Conservation (phyloP, 495 filamentous ascomycete genomes). For the Penicillium flavigenum region DNA sequence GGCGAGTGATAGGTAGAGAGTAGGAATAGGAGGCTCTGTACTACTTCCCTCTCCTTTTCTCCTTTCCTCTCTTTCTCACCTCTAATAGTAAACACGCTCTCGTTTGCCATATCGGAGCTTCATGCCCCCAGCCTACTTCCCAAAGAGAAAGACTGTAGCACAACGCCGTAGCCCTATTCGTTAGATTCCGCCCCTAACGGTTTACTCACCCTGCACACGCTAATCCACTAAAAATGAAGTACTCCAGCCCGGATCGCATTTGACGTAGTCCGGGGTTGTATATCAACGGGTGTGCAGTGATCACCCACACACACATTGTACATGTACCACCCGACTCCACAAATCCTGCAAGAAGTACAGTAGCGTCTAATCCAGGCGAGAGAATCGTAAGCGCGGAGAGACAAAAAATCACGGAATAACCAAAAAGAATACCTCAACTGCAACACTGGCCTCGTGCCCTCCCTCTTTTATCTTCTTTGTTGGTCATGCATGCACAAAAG, state of each 20-base stretch:
- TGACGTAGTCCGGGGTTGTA: slow-evolving; percentile 26
- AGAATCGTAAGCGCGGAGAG: neutral
- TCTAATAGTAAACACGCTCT: neutral
- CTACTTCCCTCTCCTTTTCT: neutral
- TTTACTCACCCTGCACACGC: neutral
- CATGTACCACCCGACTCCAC: slow-evolving; percentile 13
- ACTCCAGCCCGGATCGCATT: neutral
- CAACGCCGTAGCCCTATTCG: neutral
- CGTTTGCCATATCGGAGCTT: neutral
- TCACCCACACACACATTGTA: slow-evolving; percentile 22
- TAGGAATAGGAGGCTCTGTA: neutral
- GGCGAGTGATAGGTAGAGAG: neutral
- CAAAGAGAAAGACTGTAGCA: neutral
- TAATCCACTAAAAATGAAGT: neutral
- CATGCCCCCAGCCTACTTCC: neutral
- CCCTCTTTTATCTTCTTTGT: neutral
- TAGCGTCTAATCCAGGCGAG: neutral
- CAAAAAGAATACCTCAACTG: neutral
- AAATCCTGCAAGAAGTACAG: slow-evolving; percentile 15
- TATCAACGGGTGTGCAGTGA: slow-evolving; percentile 19
- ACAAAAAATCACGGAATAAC: neutral
- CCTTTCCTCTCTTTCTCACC: neutral
- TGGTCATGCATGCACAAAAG: neutral
- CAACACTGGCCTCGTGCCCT: neutral
- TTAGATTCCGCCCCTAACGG: neutral